Evolutionary conservation across 1,284 basidiomycete species (phyloP).

Genomic region (Phaffia rhodozyma): DNA sequence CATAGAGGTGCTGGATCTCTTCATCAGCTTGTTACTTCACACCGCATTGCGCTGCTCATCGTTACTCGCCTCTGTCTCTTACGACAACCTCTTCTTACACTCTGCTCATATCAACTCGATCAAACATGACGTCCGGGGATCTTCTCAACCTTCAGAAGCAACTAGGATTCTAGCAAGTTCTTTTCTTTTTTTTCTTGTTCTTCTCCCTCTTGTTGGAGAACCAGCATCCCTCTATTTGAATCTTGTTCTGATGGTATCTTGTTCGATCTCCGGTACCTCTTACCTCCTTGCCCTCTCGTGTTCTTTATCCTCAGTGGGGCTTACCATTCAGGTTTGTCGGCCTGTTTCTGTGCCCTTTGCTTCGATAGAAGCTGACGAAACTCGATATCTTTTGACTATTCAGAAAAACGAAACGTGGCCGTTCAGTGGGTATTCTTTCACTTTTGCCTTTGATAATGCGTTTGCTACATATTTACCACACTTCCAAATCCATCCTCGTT

Average conservation of each 20-base stretch:
- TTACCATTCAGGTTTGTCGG: no score
- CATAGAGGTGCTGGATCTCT: no score
- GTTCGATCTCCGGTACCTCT: not conserved
- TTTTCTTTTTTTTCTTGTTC: not conserved
- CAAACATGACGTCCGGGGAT: not conserved
- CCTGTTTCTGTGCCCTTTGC: no score
- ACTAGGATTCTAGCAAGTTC: slow-evolving; percentile 14
- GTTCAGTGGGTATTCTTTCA: not conserved
- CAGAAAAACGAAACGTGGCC: slow-evolving; percentile 11
- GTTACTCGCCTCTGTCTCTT: no score
- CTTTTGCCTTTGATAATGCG: no score
- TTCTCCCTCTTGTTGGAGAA: not conserved
- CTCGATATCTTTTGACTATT: no score
- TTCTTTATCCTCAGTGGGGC: no score
- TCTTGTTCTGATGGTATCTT: not conserved
- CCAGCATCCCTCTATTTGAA: not conserved
- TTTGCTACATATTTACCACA: no score
- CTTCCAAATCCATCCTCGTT: no score
- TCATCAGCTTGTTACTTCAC: no score
- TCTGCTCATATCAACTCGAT: not conserved
- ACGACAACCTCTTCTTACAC: not conserved
- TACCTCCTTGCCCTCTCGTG: not conserved
- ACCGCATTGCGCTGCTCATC: no score
- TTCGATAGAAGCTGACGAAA: no score
- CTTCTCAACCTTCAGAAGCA: slow-evolving; percentile 14